phyloP scores from a whole-genome alignment of 202 grass and related monocot genomes.

The Sporobolus alterniflorus region DNA sequence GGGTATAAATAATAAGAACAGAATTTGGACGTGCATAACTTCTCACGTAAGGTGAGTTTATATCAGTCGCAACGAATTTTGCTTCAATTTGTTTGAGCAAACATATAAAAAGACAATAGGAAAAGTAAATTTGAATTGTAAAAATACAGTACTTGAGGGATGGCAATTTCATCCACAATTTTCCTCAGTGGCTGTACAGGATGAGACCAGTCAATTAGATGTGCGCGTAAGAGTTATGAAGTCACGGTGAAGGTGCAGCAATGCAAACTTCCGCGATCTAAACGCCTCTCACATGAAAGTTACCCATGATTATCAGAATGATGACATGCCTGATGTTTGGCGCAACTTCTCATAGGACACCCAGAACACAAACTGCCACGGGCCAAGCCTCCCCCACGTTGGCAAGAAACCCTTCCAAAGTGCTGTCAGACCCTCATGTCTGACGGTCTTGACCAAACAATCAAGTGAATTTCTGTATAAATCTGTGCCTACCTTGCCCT shows the following conservation, averaged over 20 bases:
- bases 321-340: conserved; percentile 65
- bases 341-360: conserved; percentile 83
- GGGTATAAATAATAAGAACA: neutral
- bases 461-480: conserved; percentile 78
- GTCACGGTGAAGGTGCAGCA: too few species aligned
- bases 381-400: conserved; percentile 88
- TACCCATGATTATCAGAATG: conserved; percentile 54
- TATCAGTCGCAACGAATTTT: neutral
- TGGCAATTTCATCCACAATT: neutral
- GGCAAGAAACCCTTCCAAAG: conserved; percentile 90
- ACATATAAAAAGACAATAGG: neutral
- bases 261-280: too few species aligned
- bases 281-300: conserved; percentile 21
- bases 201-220: conserved; percentile 4
- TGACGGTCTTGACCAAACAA: conserved; percentile 80
- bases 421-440: conserved; percentile 53
- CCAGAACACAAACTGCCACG: conserved; percentile 96
- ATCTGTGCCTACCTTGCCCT: conserved; percentile 37
- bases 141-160: neutral
- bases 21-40: neutral
- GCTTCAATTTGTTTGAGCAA: neutral
- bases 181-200: neutral
- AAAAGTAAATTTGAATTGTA: neutral
- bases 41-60: neutral
- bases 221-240: neutral